Evolutionary conservation across 139 green algal genomes (phyloP).

Genomic region (Coccomyxa sp.): DNA sequence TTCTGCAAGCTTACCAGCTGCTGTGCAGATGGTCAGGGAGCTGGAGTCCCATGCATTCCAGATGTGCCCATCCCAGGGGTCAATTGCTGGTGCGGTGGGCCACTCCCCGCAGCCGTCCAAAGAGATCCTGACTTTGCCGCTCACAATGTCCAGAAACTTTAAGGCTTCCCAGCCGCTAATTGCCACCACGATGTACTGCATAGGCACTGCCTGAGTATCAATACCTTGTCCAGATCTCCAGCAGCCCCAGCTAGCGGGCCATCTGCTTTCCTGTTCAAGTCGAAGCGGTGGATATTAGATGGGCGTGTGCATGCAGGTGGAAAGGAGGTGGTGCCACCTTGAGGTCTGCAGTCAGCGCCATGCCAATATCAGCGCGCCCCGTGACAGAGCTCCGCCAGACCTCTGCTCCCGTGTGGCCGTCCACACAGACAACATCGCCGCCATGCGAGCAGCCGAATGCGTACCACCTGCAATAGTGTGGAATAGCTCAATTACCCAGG

Average conservation of each 20-base stretch:
- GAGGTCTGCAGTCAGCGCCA: neutral
- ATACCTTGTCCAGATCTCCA: neutral
- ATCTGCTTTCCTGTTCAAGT: neutral
- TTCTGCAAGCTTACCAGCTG: conserved; percentile 1
- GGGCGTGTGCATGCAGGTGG: neutral
- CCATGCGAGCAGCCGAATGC: conserved; percentile 48
- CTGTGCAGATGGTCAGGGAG: conserved; percentile 19
- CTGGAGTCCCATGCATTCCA: conserved; percentile 28
- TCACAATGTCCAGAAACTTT: conserved; percentile 14
- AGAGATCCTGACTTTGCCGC: conserved; percentile 5
- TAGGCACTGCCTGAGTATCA: neutral
- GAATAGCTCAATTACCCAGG: neutral
- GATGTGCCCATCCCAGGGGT: conserved; percentile 31
- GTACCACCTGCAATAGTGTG: neutral
- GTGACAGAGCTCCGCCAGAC: conserved; percentile 23
- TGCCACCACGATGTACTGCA: conserved; percentile 16
- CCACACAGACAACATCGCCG: conserved; percentile 34
- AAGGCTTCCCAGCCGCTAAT: conserved; percentile 17
- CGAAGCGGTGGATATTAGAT: neutral
- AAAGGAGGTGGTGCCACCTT: neutral
- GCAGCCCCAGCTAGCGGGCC: neutral
- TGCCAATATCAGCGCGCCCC: neutral
- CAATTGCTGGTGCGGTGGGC: conserved; percentile 10
- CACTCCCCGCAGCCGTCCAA: conserved; percentile 17
- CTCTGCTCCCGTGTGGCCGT: conserved; percentile 11